These are phyloP conservation scores for Boletus edulis DNA, from an alignment of 768 basidiomycete genomes.

Conservation along the genomic window DNA sequence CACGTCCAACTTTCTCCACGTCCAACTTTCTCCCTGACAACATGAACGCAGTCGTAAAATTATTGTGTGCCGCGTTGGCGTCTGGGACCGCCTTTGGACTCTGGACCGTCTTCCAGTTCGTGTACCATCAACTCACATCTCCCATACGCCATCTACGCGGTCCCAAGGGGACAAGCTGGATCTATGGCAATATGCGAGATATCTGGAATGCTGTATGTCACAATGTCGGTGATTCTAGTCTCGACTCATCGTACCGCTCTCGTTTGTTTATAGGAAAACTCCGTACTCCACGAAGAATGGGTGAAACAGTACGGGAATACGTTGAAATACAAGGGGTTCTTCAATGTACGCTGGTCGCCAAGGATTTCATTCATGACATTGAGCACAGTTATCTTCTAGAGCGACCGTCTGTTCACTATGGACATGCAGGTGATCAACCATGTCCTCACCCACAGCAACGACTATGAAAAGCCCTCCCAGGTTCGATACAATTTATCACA, in stretches of 20 bases:
- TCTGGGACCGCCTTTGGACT: slow-evolving; percentile 1
- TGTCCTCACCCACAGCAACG: slow-evolving; percentile 48
- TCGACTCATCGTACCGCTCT: not conserved
- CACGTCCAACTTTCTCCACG: too few species aligned
- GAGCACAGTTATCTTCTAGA: slow-evolving; percentile 12
- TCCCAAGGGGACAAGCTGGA: slow-evolving; percentile 41
- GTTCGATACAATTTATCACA: not conserved
- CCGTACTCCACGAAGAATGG: slow-evolving; percentile 14
- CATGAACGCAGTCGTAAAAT: slow-evolving; percentile 8
- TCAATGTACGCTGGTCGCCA: not conserved
- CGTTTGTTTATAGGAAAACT: not conserved
- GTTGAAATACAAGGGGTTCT: slow-evolving; percentile 10
- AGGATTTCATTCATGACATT: too few species aligned
- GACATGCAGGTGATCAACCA: slow-evolving; percentile 65
- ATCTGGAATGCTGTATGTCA: slow-evolving; percentile 41
- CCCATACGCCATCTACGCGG: slow-evolving; percentile 44
- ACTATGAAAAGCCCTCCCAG: slow-evolving; percentile 47
- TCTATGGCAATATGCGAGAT: slow-evolving; percentile 50
- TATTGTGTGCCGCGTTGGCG: not conserved
- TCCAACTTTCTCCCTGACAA: not conserved
- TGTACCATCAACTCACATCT: slow-evolving; percentile 39
- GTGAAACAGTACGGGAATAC: slow-evolving; percentile 12
- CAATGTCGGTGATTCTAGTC: not conserved
- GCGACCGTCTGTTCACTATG: slow-evolving; percentile 47
- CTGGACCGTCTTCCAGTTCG: slow-evolving; percentile 5